Base-by-base conservation (phyloP, 257 asterid genomes). In the Solanum pimpinellifolium region DNA sequence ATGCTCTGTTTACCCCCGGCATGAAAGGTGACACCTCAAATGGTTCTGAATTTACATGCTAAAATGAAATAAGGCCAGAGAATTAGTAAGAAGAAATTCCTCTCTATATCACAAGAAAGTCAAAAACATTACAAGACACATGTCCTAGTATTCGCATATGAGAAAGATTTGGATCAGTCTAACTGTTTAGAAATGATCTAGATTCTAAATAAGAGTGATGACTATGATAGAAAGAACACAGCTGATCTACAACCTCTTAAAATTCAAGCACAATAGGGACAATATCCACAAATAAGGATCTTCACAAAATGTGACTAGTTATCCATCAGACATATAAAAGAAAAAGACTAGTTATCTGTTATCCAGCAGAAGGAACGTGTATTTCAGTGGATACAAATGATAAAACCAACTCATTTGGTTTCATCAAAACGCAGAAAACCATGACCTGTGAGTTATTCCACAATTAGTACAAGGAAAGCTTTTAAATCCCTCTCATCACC, bases 21-120 rank as follows among this genome's bases (percentile, higher is more conserved):
- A 96, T 94, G 93, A 95, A 97, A 88, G 99, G 99, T 62, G 98
- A 96, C 60, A 98, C 95, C 90, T 96, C 99, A 90, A 95, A 97
- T 42, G 98, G 98, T 89, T 96, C 99, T 69, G 97, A 91, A 87
- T 93, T 94, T 87, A 92, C 99, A 92, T 97, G 98, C 99, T 97
- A 94, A 88, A 92, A 89, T 82, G 60, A 86, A 90, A 84, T 76
- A 82, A 74, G 88, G 88, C 85, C 52, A 75, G 84, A 72, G 74
- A 18, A 80, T 80, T 47, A 80, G 85, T 80, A 80, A 46, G 65
- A 16, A 46, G 41, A 78, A 47, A 46, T 46, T 78, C 84, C 66
- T 46, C 33, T 41, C 15, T 78, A 16, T 78, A 78, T 46, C 18
- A 9, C 66, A 46, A 47, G 9, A 46, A 37, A 46, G 11, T 80